Evolutionary conservation across 371 early-diverging fungal genomes (phyloP).

Genomic region (Synchytrium microbalum): DNA sequence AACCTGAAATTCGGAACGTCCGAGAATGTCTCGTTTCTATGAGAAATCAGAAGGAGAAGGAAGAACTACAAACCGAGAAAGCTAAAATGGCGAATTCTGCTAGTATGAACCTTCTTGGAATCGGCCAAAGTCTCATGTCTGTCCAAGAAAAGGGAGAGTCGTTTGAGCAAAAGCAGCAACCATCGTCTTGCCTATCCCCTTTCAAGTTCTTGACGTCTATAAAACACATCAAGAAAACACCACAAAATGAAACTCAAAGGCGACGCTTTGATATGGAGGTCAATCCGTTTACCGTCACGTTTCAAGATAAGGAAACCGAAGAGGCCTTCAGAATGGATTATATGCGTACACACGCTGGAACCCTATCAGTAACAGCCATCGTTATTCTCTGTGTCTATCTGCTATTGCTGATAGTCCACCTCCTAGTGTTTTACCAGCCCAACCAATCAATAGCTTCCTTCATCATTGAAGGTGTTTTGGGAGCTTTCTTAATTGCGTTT

Average conservation of each 20-base stretch:
- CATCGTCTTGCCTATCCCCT: too few species aligned
- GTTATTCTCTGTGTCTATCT: conserved; percentile 15
- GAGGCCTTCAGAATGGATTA: conserved; percentile 13
- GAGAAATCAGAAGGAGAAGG: conserved; percentile 1
- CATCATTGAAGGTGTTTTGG: conserved; percentile 9
- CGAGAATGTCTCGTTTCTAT: neutral
- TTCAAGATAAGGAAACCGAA: conserved; percentile 9
- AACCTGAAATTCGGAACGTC: conserved; percentile 3
- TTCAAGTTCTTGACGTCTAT: too few species aligned
- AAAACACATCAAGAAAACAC: too few species aligned
- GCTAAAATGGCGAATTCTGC: neutral
- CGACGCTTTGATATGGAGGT: neutral
- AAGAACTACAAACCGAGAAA: neutral
- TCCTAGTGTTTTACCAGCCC: neutral
- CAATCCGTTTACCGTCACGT: neutral
- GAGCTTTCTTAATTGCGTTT: conserved; percentile 3
- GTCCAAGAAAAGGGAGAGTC: neutral
- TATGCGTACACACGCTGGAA: conserved; percentile 10
- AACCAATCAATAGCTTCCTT: conserved; percentile 1
- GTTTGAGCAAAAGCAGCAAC: neutral
- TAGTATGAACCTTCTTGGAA: neutral
- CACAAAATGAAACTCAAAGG: neutral
- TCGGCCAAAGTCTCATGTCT: neutral
- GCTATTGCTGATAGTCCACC: conserved; percentile 10
- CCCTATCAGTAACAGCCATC: conserved; percentile 5